A percentile compares a stretch with the other conserved stretches of the same genome.
phyloP scores from a whole-genome alignment of 1,284 basidiomycete genomes.

The Athelia sp. region DNA sequence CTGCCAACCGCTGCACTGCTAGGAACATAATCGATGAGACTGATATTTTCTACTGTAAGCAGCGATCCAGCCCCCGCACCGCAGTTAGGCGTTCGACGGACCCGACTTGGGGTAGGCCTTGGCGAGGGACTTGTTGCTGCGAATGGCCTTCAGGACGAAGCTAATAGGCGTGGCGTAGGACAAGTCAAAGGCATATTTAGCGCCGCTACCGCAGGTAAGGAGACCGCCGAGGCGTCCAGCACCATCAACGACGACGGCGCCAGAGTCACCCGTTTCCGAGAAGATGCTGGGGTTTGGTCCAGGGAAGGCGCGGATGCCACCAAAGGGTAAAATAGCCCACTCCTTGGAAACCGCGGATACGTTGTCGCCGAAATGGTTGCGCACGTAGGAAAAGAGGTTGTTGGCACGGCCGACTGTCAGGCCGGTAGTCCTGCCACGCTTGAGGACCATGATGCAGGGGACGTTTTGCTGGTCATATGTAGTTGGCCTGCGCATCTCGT shows the following conservation, averaged over 20 bases:
- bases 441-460: conserved; percentile 25
- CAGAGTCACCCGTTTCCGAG: conserved; percentile 30
- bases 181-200: conserved; percentile 4
- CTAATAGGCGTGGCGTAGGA: not conserved
- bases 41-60: too few species aligned
- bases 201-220: conserved; percentile 21
- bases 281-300: conserved; percentile 23
- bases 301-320: too few species aligned
- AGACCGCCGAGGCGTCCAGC: conserved; percentile 26
- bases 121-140: not conserved
- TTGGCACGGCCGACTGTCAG: conserved; percentile 26
- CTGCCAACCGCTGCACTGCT: too few species aligned
- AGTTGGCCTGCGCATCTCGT: conserved; percentile 23
- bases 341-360: conserved; percentile 19
- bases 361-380: conserved; percentile 15
- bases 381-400: conserved; percentile 24
- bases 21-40: too few species aligned
- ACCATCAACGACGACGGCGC: conserved; percentile 25
- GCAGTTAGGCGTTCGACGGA: too few species aligned
- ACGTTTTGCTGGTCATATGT: conserved; percentile 21
- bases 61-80: too few species aligned
- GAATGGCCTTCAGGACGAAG: not conserved
- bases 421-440: conserved; percentile 27
- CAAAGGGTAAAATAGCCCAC: conserved; percentile 20
- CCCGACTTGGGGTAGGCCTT: too few species aligned